Evolutionary conservation across 1,139 yeast genomes (phyloP), one percentile per base, ranked within the genome.

Genomic region (Saccharomycopsis hybrid): DNA sequence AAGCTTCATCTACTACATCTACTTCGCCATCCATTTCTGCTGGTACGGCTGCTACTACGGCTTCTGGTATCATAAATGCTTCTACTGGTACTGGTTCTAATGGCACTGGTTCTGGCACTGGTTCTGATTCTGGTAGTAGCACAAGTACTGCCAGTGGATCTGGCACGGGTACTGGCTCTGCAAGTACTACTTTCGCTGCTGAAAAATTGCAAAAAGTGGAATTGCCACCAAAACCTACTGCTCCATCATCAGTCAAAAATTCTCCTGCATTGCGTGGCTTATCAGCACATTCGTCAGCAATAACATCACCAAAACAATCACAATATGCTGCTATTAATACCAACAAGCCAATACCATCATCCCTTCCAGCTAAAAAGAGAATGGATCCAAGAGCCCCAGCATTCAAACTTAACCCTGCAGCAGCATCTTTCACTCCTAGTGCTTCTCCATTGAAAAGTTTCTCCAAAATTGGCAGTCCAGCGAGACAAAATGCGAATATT

Each of bases 321-420:
- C n/a, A n/a, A n/a, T n/a, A n/a, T n/a, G 24, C 45, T 9, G 24
- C n/a, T 36, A 5, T 5, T 24, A 36, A 13, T 24, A 31, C 9
- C 5, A 9, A 29, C 28, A 35, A 28, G 25, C 33, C 43, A 11
- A 33, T 5, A 11, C 33, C 27, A 11, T 25, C 37, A 30, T 31
- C 29, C 11, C 49, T 54, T 3, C 54, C 51, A 41, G n/a, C n/a
- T n/a, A 65, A 65, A 57, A 74, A 70, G 62, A 76, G 77, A 61
- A 70, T 77, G 68, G 82, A 80, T 59, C 74, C 80, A 52, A 62
- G 67, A n/a, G 78, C 74, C 48, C 74, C 82, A 5, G 76, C 79
- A 3, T 83, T 82, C 67, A 82, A 79, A 63, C 77, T 83, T 63
- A 83, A 82, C 61, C 85, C 88, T 7, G 77, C 80, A 54, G 86